phyloP scores from a whole-genome alignment of 768 basidiomycete species.

The Tulasnella sp. region DNA sequence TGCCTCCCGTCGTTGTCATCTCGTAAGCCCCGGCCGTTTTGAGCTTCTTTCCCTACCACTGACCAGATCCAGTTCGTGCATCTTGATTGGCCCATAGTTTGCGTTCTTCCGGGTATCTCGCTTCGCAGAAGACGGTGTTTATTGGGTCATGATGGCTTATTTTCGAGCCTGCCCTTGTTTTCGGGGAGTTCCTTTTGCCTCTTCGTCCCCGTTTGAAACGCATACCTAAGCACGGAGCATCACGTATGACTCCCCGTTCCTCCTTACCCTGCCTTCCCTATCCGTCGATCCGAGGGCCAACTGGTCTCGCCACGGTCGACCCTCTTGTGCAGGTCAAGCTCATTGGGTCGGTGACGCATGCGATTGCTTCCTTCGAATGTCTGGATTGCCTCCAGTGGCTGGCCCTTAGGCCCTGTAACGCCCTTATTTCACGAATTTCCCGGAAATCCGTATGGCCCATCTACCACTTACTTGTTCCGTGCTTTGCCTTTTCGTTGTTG shows the following conservation, averaged over 20 bases:
- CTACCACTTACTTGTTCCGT: not conserved
- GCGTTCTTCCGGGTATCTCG: not conserved
- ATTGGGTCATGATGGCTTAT: not conserved
- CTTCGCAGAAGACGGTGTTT: not conserved
- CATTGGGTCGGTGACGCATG: not conserved
- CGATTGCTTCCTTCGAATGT: slow-evolving; percentile 9
- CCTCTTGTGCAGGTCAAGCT: slow-evolving; percentile 6
- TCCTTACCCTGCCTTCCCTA: not conserved
- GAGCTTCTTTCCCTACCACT: not conserved
- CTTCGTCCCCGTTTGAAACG: not conserved
- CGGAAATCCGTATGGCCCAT: slow-evolving; percentile 2
- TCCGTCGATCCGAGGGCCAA: slow-evolving; percentile 10
- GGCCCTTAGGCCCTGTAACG: slow-evolving; percentile 1
- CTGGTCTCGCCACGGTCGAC: slow-evolving; percentile 7
- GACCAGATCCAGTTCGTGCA: not conserved
- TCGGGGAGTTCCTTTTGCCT: slow-evolving; percentile 9
- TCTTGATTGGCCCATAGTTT: not conserved
- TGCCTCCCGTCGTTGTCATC: not conserved
- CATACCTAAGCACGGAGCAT: not conserved
- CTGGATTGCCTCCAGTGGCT: slow-evolving; percentile 4
- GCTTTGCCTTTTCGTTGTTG: slow-evolving; percentile 9
- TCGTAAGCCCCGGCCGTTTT: not conserved
- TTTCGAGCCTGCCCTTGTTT: not conserved
- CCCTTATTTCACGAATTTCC: slow-evolving; percentile 1
- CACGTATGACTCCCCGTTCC: not conserved